These are phyloP conservation scores for Acacia acuminata DNA, from an alignment of 306 rosid species.

Conservation along the genomic window DNA sequence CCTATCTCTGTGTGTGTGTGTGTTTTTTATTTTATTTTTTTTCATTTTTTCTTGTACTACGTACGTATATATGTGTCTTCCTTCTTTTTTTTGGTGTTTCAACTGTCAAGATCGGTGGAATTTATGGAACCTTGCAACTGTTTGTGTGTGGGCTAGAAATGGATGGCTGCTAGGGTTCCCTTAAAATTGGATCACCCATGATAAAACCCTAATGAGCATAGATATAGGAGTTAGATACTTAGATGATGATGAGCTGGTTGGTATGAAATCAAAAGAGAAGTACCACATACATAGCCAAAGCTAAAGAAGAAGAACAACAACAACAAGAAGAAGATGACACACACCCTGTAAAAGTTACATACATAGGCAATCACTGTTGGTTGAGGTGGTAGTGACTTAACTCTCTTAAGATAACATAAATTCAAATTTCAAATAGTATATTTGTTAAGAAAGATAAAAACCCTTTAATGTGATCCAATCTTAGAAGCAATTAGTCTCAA, in stretches of 20 bases:
- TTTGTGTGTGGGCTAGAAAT: not conserved
- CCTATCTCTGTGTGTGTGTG: no score
- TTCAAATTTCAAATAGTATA: no score
- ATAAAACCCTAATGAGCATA: not conserved
- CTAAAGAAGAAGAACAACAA: no score
- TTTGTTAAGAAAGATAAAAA: no score
- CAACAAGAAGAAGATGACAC: no score
- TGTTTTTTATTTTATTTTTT: conserved; percentile 18
- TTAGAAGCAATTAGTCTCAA: no score
- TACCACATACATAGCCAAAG: no score
- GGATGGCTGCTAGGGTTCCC: conserved; percentile 12
- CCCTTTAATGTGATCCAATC: no score
- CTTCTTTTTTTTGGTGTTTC: not conserved
- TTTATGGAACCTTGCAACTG: not conserved
- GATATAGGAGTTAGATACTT: conserved; percentile 9
- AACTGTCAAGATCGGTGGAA: conserved; percentile 30
- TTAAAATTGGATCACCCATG: conserved; percentile 18
- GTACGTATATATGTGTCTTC: not conserved
- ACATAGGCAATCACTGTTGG: no score
- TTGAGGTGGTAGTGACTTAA: no score
- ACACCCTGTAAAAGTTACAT: no score
- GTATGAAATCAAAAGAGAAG: conserved; percentile 33
- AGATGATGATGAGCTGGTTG: conserved; percentile 49
- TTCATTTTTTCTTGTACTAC: not conserved
- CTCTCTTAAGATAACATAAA: no score